phyloP scores from a whole-genome alignment of 345 rosid genomes.

The Eucalyptus cladocalyx region DNA sequence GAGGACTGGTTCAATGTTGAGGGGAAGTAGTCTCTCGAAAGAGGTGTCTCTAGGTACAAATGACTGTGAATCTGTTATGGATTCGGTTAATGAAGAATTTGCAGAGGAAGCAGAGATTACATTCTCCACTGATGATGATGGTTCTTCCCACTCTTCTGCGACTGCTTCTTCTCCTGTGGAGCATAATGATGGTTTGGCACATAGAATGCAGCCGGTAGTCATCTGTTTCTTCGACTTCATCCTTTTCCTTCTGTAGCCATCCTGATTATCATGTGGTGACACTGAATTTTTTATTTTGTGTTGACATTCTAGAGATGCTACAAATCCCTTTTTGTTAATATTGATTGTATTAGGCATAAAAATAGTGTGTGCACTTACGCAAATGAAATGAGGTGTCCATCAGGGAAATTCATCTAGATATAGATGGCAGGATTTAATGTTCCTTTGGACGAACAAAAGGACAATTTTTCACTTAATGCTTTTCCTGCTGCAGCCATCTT shows the following conservation, averaged over 20 bases:
- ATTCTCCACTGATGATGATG: conserved; percentile 61
- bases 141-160: conserved; percentile 18
- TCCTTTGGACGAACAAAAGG: neutral
- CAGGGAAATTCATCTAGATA: neutral
- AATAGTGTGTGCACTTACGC: neutral
- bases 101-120: conserved; percentile 73
- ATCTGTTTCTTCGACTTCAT: neutral
- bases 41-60: conserved; percentile 17
- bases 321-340: neutral
- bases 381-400: neutral
- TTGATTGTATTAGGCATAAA: neutral
- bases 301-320: neutral
- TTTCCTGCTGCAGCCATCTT: neutral
- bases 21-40: conserved; percentile 19
- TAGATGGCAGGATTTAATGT: neutral
- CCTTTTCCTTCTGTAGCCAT: neutral
- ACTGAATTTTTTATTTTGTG: neutral
- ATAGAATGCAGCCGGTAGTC: conserved; percentile 33
- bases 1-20: conserved; percentile 22
- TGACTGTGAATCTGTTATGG: conserved; percentile 51
- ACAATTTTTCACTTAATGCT: neutral
- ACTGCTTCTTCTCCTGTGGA: conserved; percentile 11
- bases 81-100: conserved; percentile 56
- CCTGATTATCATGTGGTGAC: neutral
- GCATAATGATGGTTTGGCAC: conserved; percentile 24